Evolutionary conservation across 1,284 basidiomycete species (phyloP).

Genomic region (Pterulicium gracile): DNA sequence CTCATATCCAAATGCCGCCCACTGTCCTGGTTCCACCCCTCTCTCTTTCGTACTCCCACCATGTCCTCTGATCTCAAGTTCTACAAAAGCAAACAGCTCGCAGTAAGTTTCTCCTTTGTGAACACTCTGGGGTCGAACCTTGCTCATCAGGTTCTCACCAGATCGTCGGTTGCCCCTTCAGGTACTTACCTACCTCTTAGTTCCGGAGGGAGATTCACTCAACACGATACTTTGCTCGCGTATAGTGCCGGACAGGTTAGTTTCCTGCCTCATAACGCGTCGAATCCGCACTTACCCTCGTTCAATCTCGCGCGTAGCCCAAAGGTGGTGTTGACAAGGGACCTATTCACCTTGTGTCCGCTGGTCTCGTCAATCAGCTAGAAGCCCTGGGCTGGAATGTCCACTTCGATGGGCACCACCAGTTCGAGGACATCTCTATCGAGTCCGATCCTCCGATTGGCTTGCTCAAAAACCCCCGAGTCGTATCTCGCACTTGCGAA

Average conservation of each 20-base stretch:
- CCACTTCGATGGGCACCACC: conserved; percentile 80
- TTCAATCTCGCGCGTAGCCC: conserved; percentile 27
- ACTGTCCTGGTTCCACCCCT: conserved; percentile 2
- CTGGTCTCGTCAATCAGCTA: conserved; percentile 75
- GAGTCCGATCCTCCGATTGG: conserved; percentile 74
- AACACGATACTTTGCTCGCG: conserved; percentile 2
- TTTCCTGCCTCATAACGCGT: background rate
- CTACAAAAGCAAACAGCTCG: conserved; percentile 55
- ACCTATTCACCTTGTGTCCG: conserved; percentile 78
- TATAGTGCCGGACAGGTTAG: conserved; percentile 27
- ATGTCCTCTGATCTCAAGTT: conserved; percentile 37
- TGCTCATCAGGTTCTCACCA: conserved; percentile 11
- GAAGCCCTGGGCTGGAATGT: conserved; percentile 81
- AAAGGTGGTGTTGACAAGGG: conserved; percentile 85
- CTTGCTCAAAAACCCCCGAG: conserved; percentile 78
- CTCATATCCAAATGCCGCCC: no score
- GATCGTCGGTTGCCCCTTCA: conserved; percentile 40
- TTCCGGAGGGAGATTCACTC: background rate
- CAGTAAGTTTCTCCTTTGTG: conserved; percentile 32
- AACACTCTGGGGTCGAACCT: background rate
- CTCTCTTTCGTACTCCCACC: background rate
- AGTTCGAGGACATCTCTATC: conserved; percentile 72
- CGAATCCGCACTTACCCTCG: conserved; percentile 1
- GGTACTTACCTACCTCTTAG: conserved; percentile 15
- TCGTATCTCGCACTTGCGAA: conserved; percentile 79